A percentile compares a stretch with the other conserved stretches of the same genome.
Evolutionary conservation across 208 protist genomes (phyloP).

Genomic region (Phytomonas francai): DNA sequence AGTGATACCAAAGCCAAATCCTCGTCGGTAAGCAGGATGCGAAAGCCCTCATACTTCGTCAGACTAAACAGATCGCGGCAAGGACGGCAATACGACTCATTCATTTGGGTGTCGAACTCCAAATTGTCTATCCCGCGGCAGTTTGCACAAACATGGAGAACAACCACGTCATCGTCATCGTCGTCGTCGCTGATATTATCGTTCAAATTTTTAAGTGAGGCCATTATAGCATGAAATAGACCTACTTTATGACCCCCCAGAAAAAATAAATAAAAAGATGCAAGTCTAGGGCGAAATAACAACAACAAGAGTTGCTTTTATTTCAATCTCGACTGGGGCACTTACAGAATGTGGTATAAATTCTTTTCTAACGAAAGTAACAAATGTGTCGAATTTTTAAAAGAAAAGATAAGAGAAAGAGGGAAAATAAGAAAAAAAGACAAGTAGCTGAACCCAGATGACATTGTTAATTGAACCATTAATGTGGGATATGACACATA

Average conservation of each 20-base stretch:
- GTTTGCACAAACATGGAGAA: constrained; percentile 65
- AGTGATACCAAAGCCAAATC: constrained; percentile 44
- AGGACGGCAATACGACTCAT: constrained; percentile 60
- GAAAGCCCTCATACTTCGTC: constrained; percentile 59
- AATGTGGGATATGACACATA: no score
- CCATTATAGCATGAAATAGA: not conserved
- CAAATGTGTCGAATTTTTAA: no score
- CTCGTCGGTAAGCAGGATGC: constrained; percentile 48
- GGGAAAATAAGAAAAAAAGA: no score
- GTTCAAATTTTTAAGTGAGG: no score
- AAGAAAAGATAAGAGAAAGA: no score
- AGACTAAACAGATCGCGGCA: constrained; percentile 58
- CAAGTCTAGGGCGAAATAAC: not conserved
- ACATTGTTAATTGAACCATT: no score
- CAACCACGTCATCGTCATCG: constrained; percentile 75
- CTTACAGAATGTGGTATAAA: no score
- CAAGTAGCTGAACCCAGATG: no score
- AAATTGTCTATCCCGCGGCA: constrained; percentile 74
- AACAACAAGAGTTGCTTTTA: not conserved
- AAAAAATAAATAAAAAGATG: constrained; percentile 13
- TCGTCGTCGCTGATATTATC: no score
- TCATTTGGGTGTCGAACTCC: constrained; percentile 62
- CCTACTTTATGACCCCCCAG: constrained; percentile 4
- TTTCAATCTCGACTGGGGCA: not conserved
- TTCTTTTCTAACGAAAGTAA: no score